Evolutionary conservation across 768 basidiomycete species (phyloP), one percentile per base, ranked within the genome.

Genomic region (Pholiota molesta): DNA sequence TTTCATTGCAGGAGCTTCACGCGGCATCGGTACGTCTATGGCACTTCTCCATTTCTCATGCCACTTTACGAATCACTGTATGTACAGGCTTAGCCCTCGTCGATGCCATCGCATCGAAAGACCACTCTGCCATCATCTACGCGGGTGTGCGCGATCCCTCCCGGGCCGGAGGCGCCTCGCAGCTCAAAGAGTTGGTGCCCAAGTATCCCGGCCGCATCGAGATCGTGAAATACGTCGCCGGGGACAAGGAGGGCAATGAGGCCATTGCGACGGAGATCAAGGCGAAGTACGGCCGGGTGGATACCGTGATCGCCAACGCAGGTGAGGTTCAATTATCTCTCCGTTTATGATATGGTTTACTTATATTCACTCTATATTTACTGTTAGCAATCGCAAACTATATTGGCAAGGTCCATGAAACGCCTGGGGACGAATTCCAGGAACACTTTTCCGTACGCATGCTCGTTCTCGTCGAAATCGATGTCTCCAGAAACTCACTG

Each of bases 231-330:
- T 55, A 23, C 19, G 54, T 39, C 10, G 31, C 33, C 3, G 31
- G 31, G 13, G 54, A 55, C 19, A 35, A 11, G 19, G 54, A 10
- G 5, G 54, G 37, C 16, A 39, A 33, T 16, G 33, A 29, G 13
- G 31, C 31, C 16, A 7, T 55, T n/a, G 54, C 54, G 1, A 39
- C 33, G 35, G 35, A n/a, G 10, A 55, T 55, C 33, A 33, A n/a
- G 23, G 54, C 16, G 35, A 33, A 35, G 11, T 21, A 55, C 21
- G 54, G 54, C 17, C 31, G 33, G 5, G n/a, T 55, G 0, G 54
- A 55, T 21, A 55, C 54, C 13, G 54, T 55, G 3, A 55, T 55
- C 19, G 54, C 54, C 54, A 57, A 57, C 17, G 55, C 55, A 5
- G 55, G 55, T 57, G 19, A 17, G 40, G 2, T 10, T 4, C 10